Base-by-base conservation (phyloP, 2,329 filamentous ascomycete genomes). In the Verticillium longisporum region DNA sequence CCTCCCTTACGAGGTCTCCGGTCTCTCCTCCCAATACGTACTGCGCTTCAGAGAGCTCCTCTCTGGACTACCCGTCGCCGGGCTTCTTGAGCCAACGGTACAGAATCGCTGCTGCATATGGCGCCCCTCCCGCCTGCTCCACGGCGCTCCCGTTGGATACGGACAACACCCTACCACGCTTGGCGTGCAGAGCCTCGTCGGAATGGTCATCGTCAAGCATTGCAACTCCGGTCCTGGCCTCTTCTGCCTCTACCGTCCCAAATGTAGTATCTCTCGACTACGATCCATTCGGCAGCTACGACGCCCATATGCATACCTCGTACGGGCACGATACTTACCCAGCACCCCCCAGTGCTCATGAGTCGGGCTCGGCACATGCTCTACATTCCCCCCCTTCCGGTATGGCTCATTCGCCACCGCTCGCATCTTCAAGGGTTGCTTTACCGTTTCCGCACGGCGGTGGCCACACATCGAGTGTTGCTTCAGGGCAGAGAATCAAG, bases 191-290 rank as follows among this genome's bases (percentile, higher is more conserved):
- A 69, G 73, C 74, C 61, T 76, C 78, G 55, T 66, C 75, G 56
- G 73, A 76, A 56, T 83, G 81, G 81, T 71, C 68, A 64, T 75
- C 74, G 38, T 66, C 75, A 31, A 66, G 72, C 37, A 66, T 75
- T 53, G 71, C 80, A 62, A 76, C 79, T 32, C 45, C 45, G 4
- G 45, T 50, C n/a, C 69, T 76, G 32, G 67, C 72, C 21, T 72
- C 77, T 45, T 75, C 75, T 1, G 74, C 76, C 3, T 70, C 78
- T 55, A 71, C 73, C 60, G 74, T 78, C 63, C 75, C 80, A 59
- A 79, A 75, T 65, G 74, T 81, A 34, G 69, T 83, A 61, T 74
- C 80, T 37, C 69, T 77, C 38, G 81, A 83, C 55, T 85, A 84
- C 68, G 79, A 81, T 66, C 70, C 77, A 34, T 85, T 83, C 67